A percentile compares a stretch with the other conserved stretches of the same genome.
These are phyloP conservation scores for Aspergillus carlsbadensis DNA, from an alignment of 495 filamentous ascomycete species.

Conservation along the genomic window DNA sequence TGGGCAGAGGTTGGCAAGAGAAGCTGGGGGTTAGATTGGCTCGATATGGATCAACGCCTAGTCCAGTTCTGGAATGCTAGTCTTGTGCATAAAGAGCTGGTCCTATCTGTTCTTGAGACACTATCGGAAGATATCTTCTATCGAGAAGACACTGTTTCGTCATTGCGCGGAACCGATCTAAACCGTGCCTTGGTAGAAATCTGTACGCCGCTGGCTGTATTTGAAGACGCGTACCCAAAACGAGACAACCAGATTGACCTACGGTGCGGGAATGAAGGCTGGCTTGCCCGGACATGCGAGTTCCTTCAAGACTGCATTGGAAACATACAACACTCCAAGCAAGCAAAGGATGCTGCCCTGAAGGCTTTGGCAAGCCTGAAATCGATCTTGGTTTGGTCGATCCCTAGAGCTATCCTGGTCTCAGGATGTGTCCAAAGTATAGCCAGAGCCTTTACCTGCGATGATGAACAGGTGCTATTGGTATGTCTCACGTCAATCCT, in stretches of 20 bases:
- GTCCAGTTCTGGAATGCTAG: slow-evolving; percentile 77
- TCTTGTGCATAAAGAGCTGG: slow-evolving; percentile 72
- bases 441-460: slow-evolving; percentile 69
- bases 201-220: slow-evolving; percentile 76
- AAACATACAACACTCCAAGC: slow-evolving; percentile 60
- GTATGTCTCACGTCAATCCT: slow-evolving; percentile 38
- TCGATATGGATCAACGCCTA: slow-evolving; percentile 86
- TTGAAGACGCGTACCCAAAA: slow-evolving; percentile 69
- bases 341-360: slow-evolving; percentile 60
- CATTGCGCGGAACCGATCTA: slow-evolving; percentile 74
- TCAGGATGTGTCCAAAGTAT: slow-evolving; percentile 69
- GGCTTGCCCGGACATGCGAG: slow-evolving; percentile 74
- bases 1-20: slow-evolving; percentile 95
- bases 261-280: slow-evolving; percentile 78
- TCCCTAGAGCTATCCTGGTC: slow-evolving; percentile 73
- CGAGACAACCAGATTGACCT: slow-evolving; percentile 60
- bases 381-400: slow-evolving; percentile 77
- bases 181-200: slow-evolving; percentile 90
- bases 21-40: slow-evolving; percentile 87
- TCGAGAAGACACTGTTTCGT: slow-evolving; percentile 81
- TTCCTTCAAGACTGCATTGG: slow-evolving; percentile 73
- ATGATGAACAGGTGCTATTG: slow-evolving; percentile 72
- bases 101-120: slow-evolving; percentile 83
- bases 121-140: slow-evolving; percentile 93
- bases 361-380: slow-evolving; percentile 74